phyloP scores from a whole-genome alignment of 2,329 filamentous ascomycete genomes.

The Aspergillus sclerotialis region DNA sequence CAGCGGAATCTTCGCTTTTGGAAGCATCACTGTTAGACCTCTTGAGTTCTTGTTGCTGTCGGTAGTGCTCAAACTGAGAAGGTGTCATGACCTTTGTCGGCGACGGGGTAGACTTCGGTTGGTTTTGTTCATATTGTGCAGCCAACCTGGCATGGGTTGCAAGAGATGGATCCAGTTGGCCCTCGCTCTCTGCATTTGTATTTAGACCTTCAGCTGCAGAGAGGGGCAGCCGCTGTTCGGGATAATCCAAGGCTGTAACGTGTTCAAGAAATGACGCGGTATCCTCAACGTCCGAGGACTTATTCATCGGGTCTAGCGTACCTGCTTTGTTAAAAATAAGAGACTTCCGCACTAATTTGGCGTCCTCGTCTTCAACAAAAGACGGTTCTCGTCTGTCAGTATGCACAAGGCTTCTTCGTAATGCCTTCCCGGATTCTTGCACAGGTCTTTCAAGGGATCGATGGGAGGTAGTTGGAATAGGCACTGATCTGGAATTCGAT shows the following conservation, averaged over 20 bases:
- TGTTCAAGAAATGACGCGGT: slow-evolving; percentile 22
- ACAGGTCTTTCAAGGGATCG: slow-evolving; percentile 23
- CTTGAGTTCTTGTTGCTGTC: slow-evolving; percentile 61
- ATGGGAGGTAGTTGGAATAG: slow-evolving; percentile 23
- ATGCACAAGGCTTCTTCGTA: slow-evolving; percentile 27
- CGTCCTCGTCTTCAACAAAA: slow-evolving; percentile 33
- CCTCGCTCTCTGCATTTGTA: slow-evolving; percentile 10
- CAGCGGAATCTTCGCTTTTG: slow-evolving; percentile 47
- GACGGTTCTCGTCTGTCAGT: slow-evolving; percentile 17
- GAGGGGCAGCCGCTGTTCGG: slow-evolving; percentile 6
- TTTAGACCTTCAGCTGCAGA: slow-evolving; percentile 9
- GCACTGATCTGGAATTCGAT: slow-evolving; percentile 16
- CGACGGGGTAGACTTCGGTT: slow-evolving; percentile 27
- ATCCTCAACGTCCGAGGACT: slow-evolving; percentile 15
- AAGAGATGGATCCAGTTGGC: slow-evolving; percentile 25
- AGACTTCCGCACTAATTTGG: slow-evolving; percentile 30
- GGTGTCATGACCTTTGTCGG: slow-evolving; percentile 82
- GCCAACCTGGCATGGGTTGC: slow-evolving; percentile 39
- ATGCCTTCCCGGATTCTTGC: slow-evolving; percentile 14
- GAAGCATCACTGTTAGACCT: slow-evolving; percentile 46
- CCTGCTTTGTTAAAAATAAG: slow-evolving; percentile 20
- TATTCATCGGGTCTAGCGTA: slow-evolving; percentile 13
- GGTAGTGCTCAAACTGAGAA: slow-evolving; percentile 76
- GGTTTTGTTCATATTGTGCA: slow-evolving; percentile 36
- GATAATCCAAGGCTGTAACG: slow-evolving; percentile 6